Percentiles rank a stretch among this genome's conserved stretches.
phyloP scores from a whole-genome alignment of 352 stramenopile genomes.

The Phytophthora uliginosa region DNA sequence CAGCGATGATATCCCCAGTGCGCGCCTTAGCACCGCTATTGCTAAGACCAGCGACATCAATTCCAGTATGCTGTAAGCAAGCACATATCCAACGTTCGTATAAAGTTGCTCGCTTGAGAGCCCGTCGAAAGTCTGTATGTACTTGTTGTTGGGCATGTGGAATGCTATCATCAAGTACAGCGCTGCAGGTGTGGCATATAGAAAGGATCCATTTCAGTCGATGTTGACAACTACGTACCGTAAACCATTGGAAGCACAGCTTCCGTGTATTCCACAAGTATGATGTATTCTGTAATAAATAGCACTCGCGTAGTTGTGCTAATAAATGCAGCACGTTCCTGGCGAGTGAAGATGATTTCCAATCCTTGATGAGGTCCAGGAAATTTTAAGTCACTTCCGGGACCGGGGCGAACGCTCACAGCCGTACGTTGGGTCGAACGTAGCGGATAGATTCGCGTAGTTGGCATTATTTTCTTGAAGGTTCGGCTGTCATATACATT shows the following conservation, averaged over 20 bases:
- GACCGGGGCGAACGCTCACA: background rate
- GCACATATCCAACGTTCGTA: background rate
- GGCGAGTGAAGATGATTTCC: constrained; percentile 8
- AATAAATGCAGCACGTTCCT: constrained; percentile 35
- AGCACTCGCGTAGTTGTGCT: constrained; percentile 36
- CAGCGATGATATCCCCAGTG: background rate
- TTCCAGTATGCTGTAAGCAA: background rate
- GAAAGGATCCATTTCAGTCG: background rate
- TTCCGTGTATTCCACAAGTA: constrained; percentile 51
- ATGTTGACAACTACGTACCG: constrained; percentile 13
- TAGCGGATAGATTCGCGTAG: background rate
- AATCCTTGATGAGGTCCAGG: background rate
- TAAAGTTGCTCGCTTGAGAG: background rate
- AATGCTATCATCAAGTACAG: constrained; percentile 2
- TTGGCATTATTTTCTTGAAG: background rate
- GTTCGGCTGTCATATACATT: background rate
- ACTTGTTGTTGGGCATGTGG: constrained; percentile 4
- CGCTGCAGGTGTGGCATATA: background rate
- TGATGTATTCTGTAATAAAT: constrained; percentile 46
- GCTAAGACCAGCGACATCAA: background rate
- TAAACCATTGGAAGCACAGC: constrained; percentile 45
- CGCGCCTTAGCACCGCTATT: background rate
- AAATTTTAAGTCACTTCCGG: background rate
- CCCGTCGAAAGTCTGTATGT: background rate
- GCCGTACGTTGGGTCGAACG: background rate